These are phyloP conservation scores for Trichosporon sp. DNA, from an alignment of 1,284 basidiomycete species.

Conservation along the genomic window DNA sequence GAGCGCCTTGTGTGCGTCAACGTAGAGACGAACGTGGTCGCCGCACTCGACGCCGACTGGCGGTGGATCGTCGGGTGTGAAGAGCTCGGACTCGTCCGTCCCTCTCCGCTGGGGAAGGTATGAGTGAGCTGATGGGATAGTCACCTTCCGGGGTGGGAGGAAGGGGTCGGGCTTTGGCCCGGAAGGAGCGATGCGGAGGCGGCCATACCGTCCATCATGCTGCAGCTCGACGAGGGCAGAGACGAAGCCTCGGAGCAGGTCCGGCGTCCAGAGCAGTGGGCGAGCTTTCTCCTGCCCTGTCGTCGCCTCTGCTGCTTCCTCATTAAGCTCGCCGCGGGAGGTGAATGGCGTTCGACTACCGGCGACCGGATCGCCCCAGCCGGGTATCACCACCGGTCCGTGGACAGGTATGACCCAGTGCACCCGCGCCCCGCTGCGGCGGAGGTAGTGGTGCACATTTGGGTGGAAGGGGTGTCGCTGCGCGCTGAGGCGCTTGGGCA, in stretches of 20 bases:
- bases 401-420: constrained; percentile 40
- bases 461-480: constrained; percentile 33
- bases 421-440: constrained; percentile 19
- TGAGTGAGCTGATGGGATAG: background rate
- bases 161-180: constrained; percentile 40
- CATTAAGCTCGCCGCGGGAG: constrained; percentile 4
- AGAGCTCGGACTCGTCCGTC: too few relatives aligned
- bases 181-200: constrained; percentile 13
- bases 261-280: constrained; percentile 22
- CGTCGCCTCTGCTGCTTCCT: background rate
- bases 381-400: constrained; percentile 32
- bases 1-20: constrained; percentile 28
- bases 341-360: constrained; percentile 7
- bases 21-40: constrained; percentile 40
- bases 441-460: constrained; percentile 19
- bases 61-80: background rate
- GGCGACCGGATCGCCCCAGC: constrained; percentile 11
- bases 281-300: background rate
- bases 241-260: constrained; percentile 20
- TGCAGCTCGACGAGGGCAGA: constrained; percentile 18
- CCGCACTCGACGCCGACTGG: constrained; percentile 28
- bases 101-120: background rate
- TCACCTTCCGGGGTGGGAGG: constrained; percentile 12
- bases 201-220: constrained; percentile 13
- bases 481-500: constrained; percentile 4